phyloP scores from a whole-genome alignment of 2,329 filamentous ascomycete species.

The Monosporascus sp. region DNA sequence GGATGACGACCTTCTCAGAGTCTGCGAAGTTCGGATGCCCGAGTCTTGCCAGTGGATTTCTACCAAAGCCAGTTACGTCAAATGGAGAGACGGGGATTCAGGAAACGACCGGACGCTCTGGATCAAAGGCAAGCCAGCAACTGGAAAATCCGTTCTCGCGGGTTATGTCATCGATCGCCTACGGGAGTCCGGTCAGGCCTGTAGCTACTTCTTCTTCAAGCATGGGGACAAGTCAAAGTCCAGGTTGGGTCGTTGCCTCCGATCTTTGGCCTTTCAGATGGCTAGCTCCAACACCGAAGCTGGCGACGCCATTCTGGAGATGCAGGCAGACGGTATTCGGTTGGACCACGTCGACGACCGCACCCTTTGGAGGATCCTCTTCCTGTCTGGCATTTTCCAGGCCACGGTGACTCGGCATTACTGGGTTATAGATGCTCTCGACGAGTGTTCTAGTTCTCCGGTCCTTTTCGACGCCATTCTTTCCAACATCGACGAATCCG shows the following conservation, averaged over 20 bases:
- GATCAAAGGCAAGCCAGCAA: conserved; percentile 6
- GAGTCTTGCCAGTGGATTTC: conserved; percentile 5
- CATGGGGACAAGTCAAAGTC: conserved; percentile 27
- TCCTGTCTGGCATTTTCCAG: conserved; percentile 17
- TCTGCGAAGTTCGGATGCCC: too few species aligned
- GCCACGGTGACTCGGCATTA: conserved; percentile 14
- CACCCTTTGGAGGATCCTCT: conserved; percentile 21
- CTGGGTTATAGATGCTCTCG: conserved; percentile 28
- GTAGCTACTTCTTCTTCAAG: conserved; percentile 8
- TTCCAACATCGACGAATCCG: conserved; percentile 21
- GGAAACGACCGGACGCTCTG: conserved; percentile 4
- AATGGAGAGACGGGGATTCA: conserved; percentile 5
- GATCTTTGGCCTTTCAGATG: conserved; percentile 27
- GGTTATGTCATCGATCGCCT: conserved; percentile 6
- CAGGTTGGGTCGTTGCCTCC: conserved; percentile 13
- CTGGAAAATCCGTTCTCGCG: conserved; percentile 9
- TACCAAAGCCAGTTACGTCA: conserved; percentile 1
- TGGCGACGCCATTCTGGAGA: neutral
- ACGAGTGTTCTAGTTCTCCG: conserved; percentile 24
- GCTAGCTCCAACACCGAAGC: conserved; percentile 16
- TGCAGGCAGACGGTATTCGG: conserved; percentile 12
- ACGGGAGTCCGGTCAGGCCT: conserved; percentile 1
- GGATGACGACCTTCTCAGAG: too few species aligned
- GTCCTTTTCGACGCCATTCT: conserved; percentile 16
- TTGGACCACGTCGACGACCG: conserved; percentile 13